phyloP scores from a whole-genome alignment of 441 rosid species.

The Metrosideros polymorpha region DNA sequence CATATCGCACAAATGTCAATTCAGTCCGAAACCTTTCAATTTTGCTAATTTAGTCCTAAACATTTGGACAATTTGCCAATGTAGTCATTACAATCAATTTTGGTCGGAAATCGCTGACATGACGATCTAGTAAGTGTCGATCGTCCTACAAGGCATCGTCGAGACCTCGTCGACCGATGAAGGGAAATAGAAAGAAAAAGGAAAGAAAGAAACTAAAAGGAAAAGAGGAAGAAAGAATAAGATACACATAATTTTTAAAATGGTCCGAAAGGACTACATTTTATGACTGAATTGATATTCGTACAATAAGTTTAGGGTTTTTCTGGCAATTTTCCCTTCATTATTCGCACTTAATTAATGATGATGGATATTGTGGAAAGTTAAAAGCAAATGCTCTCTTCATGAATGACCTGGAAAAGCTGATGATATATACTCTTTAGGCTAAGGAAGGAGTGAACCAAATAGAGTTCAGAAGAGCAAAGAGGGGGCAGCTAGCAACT shows the following conservation, averaged over 20 bases:
- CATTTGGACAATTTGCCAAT: accelerated
- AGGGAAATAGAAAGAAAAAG: neutral
- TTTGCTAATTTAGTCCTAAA: accelerated
- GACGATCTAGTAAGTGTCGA: accelerated
- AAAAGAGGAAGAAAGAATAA: too few species aligned
- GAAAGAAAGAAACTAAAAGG: too few species aligned
- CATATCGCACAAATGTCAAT: accelerated
- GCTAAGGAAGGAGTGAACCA: neutral
- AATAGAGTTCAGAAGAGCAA: neutral
- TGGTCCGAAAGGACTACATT: accelerated
- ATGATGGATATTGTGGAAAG: neutral
- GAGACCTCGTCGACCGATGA: accelerated
- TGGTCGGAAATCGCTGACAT: accelerated
- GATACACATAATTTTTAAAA: too few species aligned
- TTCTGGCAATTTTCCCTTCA: too few species aligned
- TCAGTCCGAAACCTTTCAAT: neutral
- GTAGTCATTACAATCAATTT: accelerated
- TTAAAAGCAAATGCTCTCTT: neutral
- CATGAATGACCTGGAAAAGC: neutral
- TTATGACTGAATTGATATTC: neutral
- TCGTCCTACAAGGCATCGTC: accelerated
- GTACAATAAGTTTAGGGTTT: neutral
- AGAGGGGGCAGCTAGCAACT: neutral
- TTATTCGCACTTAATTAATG: neutral
- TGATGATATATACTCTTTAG: neutral